Evolutionary conservation across 1,139 yeast genomes (phyloP).

Genomic region (Pichia sp.): DNA sequence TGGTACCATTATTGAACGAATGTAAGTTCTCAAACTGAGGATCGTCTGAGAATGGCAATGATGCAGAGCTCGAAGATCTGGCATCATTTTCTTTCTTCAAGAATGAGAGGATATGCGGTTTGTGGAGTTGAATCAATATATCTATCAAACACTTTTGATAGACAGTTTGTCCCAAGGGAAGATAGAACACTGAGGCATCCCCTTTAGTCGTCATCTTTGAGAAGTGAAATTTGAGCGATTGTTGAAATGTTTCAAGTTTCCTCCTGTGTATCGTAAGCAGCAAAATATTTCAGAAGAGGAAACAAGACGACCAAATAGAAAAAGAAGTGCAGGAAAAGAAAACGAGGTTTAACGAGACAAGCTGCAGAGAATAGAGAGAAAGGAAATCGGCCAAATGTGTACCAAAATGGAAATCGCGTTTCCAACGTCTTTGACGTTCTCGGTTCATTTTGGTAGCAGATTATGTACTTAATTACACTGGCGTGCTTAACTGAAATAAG

Average conservation of each 20-base stretch:
- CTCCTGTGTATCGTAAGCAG: neutral
- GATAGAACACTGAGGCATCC: slow-evolving; percentile 37
- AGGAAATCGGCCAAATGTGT: neutral
- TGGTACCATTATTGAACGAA: neutral
- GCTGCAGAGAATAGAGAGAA: neutral
- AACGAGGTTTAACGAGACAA: neutral
- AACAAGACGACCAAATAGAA: neutral
- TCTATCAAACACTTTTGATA: slow-evolving; percentile 57
- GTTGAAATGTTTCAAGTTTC: neutral
- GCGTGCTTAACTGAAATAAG: neutral
- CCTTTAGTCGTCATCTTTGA: neutral
- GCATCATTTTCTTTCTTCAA: slow-evolving; percentile 18
- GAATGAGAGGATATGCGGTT: slow-evolving; percentile 31
- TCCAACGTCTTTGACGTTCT: neutral
- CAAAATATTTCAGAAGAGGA: neutral
- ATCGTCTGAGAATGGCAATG: neutral
- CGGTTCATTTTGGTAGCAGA: neutral
- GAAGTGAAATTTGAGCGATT: no score
- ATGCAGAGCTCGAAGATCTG: neutral
- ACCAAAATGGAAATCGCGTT: neutral
- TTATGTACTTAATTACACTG: neutral
- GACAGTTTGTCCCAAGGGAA: slow-evolving; percentile 54
- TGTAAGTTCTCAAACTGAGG: neutral
- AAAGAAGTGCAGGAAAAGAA: neutral
- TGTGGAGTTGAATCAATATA: slow-evolving; percentile 49